These are phyloP conservation scores for Rhododendron vialii DNA, from an alignment of 148 eudicot species.

Conservation along the genomic window DNA sequence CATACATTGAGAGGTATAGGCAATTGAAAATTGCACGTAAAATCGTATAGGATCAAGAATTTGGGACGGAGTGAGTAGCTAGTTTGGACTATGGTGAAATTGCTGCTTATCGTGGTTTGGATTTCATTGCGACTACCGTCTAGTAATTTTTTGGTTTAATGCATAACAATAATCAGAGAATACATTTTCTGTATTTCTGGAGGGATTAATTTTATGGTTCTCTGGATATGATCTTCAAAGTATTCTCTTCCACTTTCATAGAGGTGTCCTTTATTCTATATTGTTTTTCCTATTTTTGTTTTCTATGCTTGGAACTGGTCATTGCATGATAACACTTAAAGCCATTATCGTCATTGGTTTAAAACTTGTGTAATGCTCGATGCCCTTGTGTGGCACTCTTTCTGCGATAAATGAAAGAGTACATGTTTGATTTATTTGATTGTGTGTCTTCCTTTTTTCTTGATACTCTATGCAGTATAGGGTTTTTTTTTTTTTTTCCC, in stretches of 20 bases:
- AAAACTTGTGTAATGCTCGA: background rate
- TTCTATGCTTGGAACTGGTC: background rate
- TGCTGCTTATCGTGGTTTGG: background rate
- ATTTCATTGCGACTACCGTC: background rate
- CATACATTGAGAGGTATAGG: too few species aligned
- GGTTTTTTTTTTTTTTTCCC: background rate
- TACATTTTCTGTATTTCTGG: background rate
- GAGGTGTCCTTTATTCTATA: background rate
- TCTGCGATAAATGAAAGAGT: background rate
- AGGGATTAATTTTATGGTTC: background rate
- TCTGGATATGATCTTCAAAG: background rate
- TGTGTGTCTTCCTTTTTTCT: background rate
- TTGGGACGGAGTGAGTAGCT: background rate
- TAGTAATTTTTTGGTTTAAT: background rate
- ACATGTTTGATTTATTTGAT: background rate
- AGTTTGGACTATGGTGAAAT: background rate
- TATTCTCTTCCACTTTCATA: background rate
- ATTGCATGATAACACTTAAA: background rate
- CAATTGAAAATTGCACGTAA: too few species aligned
- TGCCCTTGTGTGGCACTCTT: background rate
- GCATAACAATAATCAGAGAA: background rate
- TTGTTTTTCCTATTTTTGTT: background rate
- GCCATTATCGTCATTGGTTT: background rate
- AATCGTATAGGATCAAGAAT: too few species aligned
- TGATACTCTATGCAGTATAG: too few species aligned